Base-by-base conservation (phyloP, 345 rosid genomes). In the Syzygium aqueum region DNA sequence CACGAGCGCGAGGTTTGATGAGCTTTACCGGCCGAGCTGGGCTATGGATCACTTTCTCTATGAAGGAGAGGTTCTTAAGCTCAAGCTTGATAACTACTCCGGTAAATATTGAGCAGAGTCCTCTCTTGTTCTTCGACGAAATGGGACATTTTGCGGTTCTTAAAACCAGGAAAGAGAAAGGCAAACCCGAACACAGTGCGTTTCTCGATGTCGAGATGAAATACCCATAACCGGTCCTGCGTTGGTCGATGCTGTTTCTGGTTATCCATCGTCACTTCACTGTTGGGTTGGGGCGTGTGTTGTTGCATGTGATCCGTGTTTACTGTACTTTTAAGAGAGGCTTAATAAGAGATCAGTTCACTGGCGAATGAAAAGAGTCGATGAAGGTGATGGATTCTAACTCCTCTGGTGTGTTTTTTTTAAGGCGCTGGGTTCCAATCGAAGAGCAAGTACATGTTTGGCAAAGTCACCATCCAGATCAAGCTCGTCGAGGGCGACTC, bases 401-500 rank as follows among this genome's bases (percentile, higher is more conserved):
- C 17, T 21, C 8, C 53, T 87, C 83, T 1, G 87, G 87, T 22
- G 28, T 8, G 27, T 86, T 85, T 28, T 94, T 86, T 85, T 86
- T 33, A 94, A 98, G 99, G 99, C 21, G 96, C 99, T 91, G 99
- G 99, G 52, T 98, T 98, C 90, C 92, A 91, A 46, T 98, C 99
- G 16, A 98, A 94, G 91, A 96, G 89, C 95, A 96, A 94, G 90
- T 98, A 96, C 54, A 46, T 96, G 95, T 98, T 98, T 59, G 99
- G 99, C 52, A 96, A 96, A 91, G 98, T 96, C 37, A 91, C 95
- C 51, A 86, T 93, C 7, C 97, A 98, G 94, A 96, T 98, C 85
- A 98, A 98, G 92, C 98, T 98, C 50, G 99, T 98, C 0, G 99
- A 94, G 85, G 99, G 99, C 51, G 99, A 98, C 88, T 98, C 99